Evolutionary conservation across 2,329 filamentous ascomycete species (phyloP), one percentile per base, ranked within the genome.

Genomic region (Talaromyces sp.): DNA sequence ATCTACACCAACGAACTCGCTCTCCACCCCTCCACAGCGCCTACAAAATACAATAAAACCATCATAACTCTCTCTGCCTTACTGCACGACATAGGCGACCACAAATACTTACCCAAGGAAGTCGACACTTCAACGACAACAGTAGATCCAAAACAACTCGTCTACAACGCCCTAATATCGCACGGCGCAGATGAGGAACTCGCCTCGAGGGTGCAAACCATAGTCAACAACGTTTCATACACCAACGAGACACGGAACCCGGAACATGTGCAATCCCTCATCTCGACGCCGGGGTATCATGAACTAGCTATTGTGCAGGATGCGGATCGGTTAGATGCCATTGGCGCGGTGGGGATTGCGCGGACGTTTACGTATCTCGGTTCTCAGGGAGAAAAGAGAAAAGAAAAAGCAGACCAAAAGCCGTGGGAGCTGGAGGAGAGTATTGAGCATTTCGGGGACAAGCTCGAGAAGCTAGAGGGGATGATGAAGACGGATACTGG

Each of bases 291-390:
- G 6, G 73, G 73, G 3, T 82, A 91, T 74, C 91, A 91, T 1
- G 92, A 95, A 76, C 81, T 95, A 38, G 93, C 87, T 0, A 86
- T 96, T 58, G 92, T 97, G 36, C 93, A 97, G 79, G 94, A 97
- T 77, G 93, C 93, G 3, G 94, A 97, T 80, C 84, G 93, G 6
- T 82, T 98, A n/a, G 94, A 98, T 78, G 91, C 93, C 3, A 88
- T 97, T 59, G 94, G 93, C 0, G 92, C 91, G 0, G 86, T 97
- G 34, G 94, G 94, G 0, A 89, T 97, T 65, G 93, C 87, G 1
- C 82, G 94, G 51, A 87, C 86, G 47, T 93, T 95, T 75, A 88
- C 89, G 0, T 97, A 88, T 75, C 87, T 90, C 0, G 93, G 89
- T 0, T 89, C 88, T 8, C 71, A 74, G 66, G 71, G 73, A 15